Percentiles rank a stretch among this genome's conserved stretches.
Evolutionary conservation across 2,329 filamentous ascomycete genomes (phyloP).

Genomic region (Hypoxylon sp.): DNA sequence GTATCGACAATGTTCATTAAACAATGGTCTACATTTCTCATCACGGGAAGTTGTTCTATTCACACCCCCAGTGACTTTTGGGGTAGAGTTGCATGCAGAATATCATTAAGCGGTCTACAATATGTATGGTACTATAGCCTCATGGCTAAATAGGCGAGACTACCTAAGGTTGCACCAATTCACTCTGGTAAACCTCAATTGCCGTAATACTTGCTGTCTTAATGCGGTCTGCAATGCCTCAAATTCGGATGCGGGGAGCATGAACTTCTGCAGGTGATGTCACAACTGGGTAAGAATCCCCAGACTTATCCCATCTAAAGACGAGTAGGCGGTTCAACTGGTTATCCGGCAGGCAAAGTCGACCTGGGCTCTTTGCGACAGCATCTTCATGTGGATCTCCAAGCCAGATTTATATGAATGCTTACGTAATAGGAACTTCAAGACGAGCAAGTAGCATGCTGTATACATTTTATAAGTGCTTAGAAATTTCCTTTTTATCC

Average conservation of each 20-base stretch:
- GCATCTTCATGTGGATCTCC: background rate
- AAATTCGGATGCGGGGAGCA: background rate
- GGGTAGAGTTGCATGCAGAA: background rate
- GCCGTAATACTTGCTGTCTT: slow-evolving; percentile 18
- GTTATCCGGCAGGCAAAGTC: slow-evolving; percentile 15
- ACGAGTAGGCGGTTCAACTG: background rate
- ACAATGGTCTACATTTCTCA: background rate
- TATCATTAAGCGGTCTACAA: slow-evolving; percentile 7
- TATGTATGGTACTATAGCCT: slow-evolving; percentile 20
- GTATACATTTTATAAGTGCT: background rate
- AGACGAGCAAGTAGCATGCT: background rate
- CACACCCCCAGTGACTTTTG: slow-evolving; percentile 1
- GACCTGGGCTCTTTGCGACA: slow-evolving; percentile 3
- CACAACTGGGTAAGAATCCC: background rate
- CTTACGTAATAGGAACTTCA: background rate
- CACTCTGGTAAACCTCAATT: slow-evolving; percentile 17
- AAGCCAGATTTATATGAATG: background rate
- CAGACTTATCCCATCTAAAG: background rate
- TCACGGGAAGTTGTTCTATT: background rate
- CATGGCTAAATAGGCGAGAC: slow-evolving; percentile 34
- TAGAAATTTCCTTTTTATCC: background rate
- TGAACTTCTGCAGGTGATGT: slow-evolving; percentile 10
- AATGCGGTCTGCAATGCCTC: slow-evolving; percentile 7
- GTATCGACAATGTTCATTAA: background rate
- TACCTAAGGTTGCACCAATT: slow-evolving; percentile 25